Conservation (phyloP, 2,329 filamentous ascomycete species). For the Rhynchosporium graminicola region DNA sequence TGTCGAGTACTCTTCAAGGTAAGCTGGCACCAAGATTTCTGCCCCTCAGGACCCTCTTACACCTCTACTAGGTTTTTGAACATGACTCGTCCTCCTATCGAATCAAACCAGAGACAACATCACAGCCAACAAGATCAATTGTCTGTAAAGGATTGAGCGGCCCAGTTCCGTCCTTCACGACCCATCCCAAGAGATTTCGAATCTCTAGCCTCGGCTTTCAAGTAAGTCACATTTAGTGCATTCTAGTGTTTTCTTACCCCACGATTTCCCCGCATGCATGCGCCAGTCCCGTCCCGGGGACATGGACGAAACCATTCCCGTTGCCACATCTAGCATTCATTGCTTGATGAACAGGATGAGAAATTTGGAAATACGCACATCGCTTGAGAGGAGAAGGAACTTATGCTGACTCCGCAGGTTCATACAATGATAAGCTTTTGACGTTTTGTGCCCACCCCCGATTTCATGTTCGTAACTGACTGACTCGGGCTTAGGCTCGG, state of each 20-base stretch:
- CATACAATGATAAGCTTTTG: no score
- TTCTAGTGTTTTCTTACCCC: not conserved
- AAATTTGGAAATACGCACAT: no score
- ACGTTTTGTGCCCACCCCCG: no score
- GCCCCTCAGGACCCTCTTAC: not conserved
- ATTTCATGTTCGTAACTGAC: no score
- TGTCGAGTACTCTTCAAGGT: not conserved
- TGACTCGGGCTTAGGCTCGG: no score
- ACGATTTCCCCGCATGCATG: slow-evolving; percentile 4
- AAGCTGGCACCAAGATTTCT: not conserved
- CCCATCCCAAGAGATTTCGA: not conserved
- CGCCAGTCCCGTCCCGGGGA: not conserved
- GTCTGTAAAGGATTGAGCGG: slow-evolving; percentile 1
- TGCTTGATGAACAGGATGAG: no score
- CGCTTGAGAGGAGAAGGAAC: no score
- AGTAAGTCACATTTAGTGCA: slow-evolving; percentile 8
- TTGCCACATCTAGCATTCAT: not conserved
- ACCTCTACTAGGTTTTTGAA: not conserved
- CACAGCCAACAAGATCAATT: not conserved
- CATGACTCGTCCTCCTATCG: slow-evolving; percentile 6
- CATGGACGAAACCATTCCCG: not conserved
- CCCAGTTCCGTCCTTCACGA: not conserved
- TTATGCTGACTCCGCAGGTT: no score
- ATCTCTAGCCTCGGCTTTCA: slow-evolving; percentile 11
- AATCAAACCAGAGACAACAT: not conserved